Evolutionary conservation across 306 rosid genomes (phyloP), one percentile per base, ranked within the genome.

Genomic region (Ceratonia siliqua): DNA sequence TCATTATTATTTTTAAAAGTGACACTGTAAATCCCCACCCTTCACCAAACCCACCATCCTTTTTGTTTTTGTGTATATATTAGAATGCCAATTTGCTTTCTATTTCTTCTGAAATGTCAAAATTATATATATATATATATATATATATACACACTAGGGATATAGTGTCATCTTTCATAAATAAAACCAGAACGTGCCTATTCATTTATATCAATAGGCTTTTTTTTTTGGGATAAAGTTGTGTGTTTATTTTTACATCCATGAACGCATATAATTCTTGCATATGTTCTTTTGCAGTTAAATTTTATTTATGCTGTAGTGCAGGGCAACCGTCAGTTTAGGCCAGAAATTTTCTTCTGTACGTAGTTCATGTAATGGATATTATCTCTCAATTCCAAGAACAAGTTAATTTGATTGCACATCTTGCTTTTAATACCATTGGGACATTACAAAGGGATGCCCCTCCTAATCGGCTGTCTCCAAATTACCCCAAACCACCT

Each of bases 401-500:
- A 52, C 97, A 94, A 82, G 91, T 81, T 50, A 89, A 88, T 79
- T 73, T 79, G 48, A 74, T 91, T 63, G 94, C 98, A 3, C 61
- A 87, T 69, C 84, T 94, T 35, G 84, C 92, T 42, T 94, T 89
- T 79, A 91, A 94, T 67, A 91, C 94, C 17, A 42, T 91, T 43
- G 98, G 97, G 71, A 78, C 94, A 25, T 61, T 94, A 56, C 98
- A 94, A 81, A 89, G 98, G 75, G 98, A 94, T 59, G 97, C 97
- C 43, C 92, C 97, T 73, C 91, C 96, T n/a, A 91, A 86, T 59
- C 79, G 86, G 11, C 86, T 94, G 59, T 85, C 94, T 4, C 89
- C 88, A 56, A 87, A 82, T 68, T 93, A 93, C 77, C 97, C 97
- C 1, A 97, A 93, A 65, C 96, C 96, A 36, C 94, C 97, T 1